A percentile compares a stretch with the other conserved stretches of the same genome.
Evolutionary conservation across 768 basidiomycete species (phyloP).

Genomic region (Galerina marginata): DNA sequence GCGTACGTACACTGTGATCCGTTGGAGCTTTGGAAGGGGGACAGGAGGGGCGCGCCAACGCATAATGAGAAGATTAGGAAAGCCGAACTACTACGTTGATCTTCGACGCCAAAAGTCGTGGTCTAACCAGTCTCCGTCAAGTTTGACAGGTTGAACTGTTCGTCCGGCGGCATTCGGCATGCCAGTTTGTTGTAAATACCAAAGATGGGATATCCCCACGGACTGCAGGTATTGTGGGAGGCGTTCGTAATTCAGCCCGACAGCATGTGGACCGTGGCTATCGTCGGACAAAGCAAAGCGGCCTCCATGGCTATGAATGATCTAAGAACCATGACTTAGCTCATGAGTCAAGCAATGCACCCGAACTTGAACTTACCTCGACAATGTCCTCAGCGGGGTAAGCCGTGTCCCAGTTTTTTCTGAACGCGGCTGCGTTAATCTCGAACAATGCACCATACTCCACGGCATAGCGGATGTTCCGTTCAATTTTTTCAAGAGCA

Average conservation of each 20-base stretch:
- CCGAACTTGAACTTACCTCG: slow-evolving; percentile 48
- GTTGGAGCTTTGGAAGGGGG: slow-evolving; percentile 14
- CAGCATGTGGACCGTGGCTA: slow-evolving; percentile 88
- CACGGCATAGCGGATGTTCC: slow-evolving; percentile 77
- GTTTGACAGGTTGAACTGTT: slow-evolving; percentile 44
- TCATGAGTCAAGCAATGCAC: neutral
- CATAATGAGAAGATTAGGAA: slow-evolving; percentile 12
- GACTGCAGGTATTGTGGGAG: slow-evolving; percentile 67
- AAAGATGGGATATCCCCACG: slow-evolving; percentile 66
- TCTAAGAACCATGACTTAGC: slow-evolving; percentile 44
- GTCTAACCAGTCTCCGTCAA: slow-evolving; percentile 60
- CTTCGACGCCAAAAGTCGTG: slow-evolving; percentile 60
- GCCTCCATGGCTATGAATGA: slow-evolving; percentile 72
- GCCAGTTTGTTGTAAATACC: slow-evolving; percentile 56
- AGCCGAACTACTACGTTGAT: slow-evolving; percentile 20
- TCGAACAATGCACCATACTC: slow-evolving; percentile 93
- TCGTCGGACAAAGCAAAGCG: slow-evolving; percentile 92
- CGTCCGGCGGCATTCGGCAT: slow-evolving; percentile 53
- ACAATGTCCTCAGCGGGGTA: slow-evolving; percentile 86
- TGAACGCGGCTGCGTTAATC: slow-evolving; percentile 88
- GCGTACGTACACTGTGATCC: slow-evolving; percentile 20
- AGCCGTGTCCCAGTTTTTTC: slow-evolving; percentile 86
- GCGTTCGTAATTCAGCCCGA: slow-evolving; percentile 84
- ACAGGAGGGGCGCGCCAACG: slow-evolving; percentile 1
- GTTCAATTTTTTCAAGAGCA: slow-evolving; percentile 67